Evolutionary conservation across 768 basidiomycete species (phyloP).

Genomic region (Rhizopogon salebrosus): DNA sequence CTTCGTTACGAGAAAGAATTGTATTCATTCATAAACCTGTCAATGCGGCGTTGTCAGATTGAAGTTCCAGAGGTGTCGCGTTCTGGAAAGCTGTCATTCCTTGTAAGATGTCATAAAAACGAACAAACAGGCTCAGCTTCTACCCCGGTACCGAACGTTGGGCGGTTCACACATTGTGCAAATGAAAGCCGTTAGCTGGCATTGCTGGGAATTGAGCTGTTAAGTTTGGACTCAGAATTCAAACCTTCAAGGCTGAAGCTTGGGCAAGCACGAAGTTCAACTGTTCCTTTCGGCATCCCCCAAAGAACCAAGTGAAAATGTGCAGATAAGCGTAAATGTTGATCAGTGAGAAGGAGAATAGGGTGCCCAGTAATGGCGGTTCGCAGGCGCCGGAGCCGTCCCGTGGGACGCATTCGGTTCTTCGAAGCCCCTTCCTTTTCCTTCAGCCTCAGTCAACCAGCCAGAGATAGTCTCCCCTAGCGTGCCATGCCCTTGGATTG

Average conservation of each 20-base stretch:
- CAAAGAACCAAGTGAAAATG: neutral
- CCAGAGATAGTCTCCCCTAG: no score
- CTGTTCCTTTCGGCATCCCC: neutral
- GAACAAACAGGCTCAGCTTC: neutral
- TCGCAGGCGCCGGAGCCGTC: no score
- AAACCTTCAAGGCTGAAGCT: neutral
- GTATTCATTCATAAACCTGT: neutral
- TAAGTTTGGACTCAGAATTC: neutral
- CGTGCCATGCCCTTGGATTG: no score
- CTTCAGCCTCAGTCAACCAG: no score
- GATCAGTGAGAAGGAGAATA: no score
- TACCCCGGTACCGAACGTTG: neutral
- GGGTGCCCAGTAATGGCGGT: no score
- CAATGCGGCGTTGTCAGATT: neutral
- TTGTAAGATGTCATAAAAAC: neutral
- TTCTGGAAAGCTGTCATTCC: neutral
- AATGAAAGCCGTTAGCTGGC: neutral
- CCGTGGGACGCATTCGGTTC: no score
- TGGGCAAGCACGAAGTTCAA: no score
- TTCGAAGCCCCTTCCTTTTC: no score
- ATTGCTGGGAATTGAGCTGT: no score
- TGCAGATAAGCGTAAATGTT: neutral
- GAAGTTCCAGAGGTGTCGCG: neutral
- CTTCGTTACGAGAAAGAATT: neutral
- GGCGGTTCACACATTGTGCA: neutral